phyloP scores from a whole-genome alignment of 208 protist genomes.

The Borovskyia barvae region DNA sequence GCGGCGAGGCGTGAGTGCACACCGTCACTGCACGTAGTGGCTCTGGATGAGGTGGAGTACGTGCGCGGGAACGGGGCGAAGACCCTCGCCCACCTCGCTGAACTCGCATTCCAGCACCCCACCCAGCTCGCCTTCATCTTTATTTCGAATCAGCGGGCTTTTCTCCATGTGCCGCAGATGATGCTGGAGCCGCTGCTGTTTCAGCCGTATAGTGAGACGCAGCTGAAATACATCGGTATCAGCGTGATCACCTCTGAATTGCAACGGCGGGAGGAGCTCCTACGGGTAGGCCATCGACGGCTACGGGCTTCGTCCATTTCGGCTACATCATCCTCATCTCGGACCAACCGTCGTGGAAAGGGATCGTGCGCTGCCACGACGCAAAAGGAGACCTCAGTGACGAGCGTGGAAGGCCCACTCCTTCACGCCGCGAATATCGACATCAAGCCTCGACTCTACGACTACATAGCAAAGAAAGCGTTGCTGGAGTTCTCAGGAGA shows the following conservation, averaged over 20 bases:
- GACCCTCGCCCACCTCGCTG: conserved; percentile 43
- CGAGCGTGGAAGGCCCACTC: background rate
- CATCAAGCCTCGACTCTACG: conserved; percentile 54
- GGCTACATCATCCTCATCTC: no score
- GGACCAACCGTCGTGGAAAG: no score
- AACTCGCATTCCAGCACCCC: conserved; percentile 38
- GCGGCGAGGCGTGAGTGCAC: background rate
- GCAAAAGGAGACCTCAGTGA: background rate
- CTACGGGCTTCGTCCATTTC: background rate
- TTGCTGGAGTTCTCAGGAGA: conserved; percentile 67
- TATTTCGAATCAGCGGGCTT: conserved; percentile 77
- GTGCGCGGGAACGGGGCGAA: conserved; percentile 32
- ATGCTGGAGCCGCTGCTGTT: conserved; percentile 70
- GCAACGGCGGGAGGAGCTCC: conserved; percentile 15
- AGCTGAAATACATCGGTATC: conserved; percentile 47
- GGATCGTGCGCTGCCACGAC: background rate
- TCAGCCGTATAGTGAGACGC: conserved; percentile 49
- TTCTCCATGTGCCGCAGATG: conserved; percentile 68
- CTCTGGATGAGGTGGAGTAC: conserved; percentile 84
- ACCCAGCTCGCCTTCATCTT: conserved; percentile 66
- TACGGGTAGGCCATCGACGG: background rate
- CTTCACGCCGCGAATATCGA: conserved; percentile 9
- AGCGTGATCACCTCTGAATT: conserved; percentile 28
- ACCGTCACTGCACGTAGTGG: conserved; percentile 60
- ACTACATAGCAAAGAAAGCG: conserved; percentile 63